phyloP scores from a whole-genome alignment of 176 grass and related monocot species.

The Alloteropsis semialata region DNA sequence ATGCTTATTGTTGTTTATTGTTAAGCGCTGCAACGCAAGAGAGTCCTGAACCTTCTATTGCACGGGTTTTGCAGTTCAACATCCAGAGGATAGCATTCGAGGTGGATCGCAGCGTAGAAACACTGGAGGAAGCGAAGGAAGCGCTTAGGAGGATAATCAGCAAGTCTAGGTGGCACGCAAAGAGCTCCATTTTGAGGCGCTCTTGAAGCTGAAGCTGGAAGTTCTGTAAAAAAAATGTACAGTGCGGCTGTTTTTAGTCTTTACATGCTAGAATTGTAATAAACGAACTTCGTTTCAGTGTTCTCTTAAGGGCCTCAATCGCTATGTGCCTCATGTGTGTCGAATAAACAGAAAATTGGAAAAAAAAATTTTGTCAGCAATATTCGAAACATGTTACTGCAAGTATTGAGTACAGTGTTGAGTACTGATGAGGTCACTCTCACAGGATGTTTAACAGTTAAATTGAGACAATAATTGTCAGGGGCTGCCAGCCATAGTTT shows the following conservation, averaged over 20 bases:
- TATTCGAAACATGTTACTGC: too few species aligned
- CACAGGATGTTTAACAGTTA: too few species aligned
- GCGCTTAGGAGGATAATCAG: constrained; percentile 62
- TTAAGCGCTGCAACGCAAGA: not conserved
- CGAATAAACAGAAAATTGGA: too few species aligned
- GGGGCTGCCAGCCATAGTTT: too few species aligned
- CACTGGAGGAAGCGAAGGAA: constrained; percentile 65
- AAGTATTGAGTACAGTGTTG: too few species aligned
- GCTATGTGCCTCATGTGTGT: not conserved
- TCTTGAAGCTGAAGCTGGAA: constrained; percentile 1
- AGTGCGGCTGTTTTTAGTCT: not conserved
- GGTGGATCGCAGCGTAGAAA: constrained; percentile 53
- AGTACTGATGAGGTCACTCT: too few species aligned
- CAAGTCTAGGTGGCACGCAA: constrained; percentile 38
- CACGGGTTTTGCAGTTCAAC: constrained; percentile 49
- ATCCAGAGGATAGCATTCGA: constrained; percentile 76
- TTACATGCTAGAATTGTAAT: not conserved
- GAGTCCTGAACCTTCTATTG: not conserved
- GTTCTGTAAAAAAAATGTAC: not conserved
- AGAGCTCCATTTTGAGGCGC: not conserved
- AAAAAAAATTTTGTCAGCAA: too few species aligned
- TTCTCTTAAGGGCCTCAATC: not conserved
- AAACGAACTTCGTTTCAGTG: not conserved
- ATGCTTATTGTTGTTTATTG: not conserved
- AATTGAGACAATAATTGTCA: too few species aligned